Conservation (phyloP, 225 moss, liverwort and hornwort species). For the Thuidium tamariscinum region DNA sequence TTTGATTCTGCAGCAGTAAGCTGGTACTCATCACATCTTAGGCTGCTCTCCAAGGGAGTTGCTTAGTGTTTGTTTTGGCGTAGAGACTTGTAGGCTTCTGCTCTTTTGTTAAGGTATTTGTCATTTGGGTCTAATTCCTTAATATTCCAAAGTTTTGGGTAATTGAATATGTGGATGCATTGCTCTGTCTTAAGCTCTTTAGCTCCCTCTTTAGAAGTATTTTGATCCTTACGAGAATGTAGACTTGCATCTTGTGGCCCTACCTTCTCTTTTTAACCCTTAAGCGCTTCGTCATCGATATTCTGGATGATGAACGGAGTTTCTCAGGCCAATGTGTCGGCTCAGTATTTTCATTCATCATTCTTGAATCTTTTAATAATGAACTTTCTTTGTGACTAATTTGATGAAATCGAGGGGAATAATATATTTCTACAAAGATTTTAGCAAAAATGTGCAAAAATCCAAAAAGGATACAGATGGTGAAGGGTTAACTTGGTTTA, state of each 20-base stretch:
- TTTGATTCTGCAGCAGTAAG: neutral
- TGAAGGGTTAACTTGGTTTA: neutral
- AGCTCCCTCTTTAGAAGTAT: neutral
- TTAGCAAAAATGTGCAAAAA: neutral
- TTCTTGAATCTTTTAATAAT: neutral
- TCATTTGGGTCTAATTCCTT: neutral
- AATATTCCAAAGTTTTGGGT: neutral
- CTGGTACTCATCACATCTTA: neutral
- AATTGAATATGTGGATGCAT: neutral
- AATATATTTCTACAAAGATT: neutral
- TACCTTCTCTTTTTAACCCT: neutral
- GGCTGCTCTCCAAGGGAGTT: neutral
- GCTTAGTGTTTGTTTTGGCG: neutral
- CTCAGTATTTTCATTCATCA: neutral
- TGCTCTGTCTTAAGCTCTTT: neutral
- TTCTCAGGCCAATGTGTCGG: neutral
- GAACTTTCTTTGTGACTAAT: neutral
- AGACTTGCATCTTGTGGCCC: neutral
- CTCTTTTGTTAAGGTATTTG: neutral
- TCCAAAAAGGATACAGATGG: neutral
- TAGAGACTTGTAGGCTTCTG: neutral
- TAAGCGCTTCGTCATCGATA: neutral
- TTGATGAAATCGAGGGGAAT: neutral
- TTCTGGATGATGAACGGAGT: neutral
- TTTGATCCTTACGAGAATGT: neutral